A percentile compares a stretch with the other conserved stretches of the same genome.
Evolutionary conservation across 2,329 filamentous ascomycete genomes (phyloP).

Genomic region (Xylaria sp.): DNA sequence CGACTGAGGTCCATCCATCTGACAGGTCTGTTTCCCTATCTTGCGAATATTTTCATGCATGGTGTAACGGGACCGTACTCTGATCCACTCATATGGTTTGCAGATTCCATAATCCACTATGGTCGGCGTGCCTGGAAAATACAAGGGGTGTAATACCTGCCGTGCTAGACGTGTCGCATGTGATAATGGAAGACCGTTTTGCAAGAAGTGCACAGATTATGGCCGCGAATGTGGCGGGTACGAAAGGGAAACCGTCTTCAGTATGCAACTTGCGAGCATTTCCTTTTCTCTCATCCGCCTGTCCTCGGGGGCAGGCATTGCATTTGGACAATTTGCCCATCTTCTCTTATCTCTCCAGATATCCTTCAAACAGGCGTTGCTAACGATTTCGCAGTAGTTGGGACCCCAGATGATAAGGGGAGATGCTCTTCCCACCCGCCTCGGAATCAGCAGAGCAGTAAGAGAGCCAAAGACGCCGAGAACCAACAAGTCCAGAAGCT

Average conservation of each 20-base stretch:
- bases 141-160: conserved; percentile 67
- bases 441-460: conserved; percentile 47
- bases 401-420: conserved; percentile 57
- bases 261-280: not conserved
- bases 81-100: conserved; percentile 6
- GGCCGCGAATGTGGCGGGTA: conserved; percentile 64
- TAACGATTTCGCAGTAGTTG: conserved; percentile 60
- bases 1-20: conserved; percentile 12
- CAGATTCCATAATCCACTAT: conserved; percentile 41
- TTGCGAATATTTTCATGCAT: not conserved
- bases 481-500: conserved; percentile 22
- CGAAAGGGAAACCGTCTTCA: conserved; percentile 52
- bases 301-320: not conserved
- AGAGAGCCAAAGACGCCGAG: conserved; percentile 34
- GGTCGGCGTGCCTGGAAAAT: conserved; percentile 66
- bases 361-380: not conserved
- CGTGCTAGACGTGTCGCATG: conserved; percentile 49
- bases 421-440: conserved; percentile 61
- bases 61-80: conserved; percentile 2
- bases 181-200: conserved; percentile 63
- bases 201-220: conserved; percentile 61
- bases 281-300: not conserved
- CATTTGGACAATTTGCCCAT: not conserved
- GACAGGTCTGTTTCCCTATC: conserved; percentile 12
- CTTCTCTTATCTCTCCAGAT: not conserved